A percentile compares a stretch with the other conserved stretches of the same genome.
phyloP scores from a whole-genome alignment of 805 yeast species.

The Ogataea siamensis region DNA sequence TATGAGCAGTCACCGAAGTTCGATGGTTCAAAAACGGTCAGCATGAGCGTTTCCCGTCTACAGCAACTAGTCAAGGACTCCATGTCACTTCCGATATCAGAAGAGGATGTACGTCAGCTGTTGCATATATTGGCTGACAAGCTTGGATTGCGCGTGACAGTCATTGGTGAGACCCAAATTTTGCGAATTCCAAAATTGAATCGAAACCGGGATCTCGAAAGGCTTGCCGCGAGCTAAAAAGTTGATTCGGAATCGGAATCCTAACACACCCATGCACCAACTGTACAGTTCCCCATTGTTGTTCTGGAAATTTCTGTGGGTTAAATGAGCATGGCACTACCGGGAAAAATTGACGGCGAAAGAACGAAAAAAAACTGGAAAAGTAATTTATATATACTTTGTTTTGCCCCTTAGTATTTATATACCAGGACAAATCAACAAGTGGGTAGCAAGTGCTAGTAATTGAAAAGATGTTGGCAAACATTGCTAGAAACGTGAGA shows the following conservation, averaged over 20 bases:
- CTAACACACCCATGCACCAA: constrained; percentile 7
- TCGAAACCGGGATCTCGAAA: constrained; percentile 19
- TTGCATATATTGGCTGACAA: constrained; percentile 12
- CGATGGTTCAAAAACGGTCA: constrained; percentile 6
- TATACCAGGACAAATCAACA: constrained; percentile 3
- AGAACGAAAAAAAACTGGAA: constrained; percentile 8
- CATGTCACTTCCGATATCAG: constrained; percentile 17
- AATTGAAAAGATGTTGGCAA: constrained; percentile 31
- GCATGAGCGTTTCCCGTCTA: constrained; percentile 18
- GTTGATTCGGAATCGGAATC: constrained; percentile 3
- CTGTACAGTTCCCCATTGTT: constrained; percentile 4
- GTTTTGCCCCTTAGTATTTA: constrained; percentile 5
- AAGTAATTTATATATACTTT: constrained; percentile 2
- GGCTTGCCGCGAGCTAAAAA: constrained; percentile 3
- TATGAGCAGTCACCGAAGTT: constrained; percentile 25
- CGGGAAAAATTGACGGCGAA: constrained; percentile 14
- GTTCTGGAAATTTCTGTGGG: constrained; percentile 21
- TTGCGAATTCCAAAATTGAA: constrained; percentile 21
- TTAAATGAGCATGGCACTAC: constrained; percentile 6
- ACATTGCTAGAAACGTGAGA: constrained; percentile 34
- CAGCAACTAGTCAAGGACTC: constrained; percentile 25
- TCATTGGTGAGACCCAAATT: constrained; percentile 22
- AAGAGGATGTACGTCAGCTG: constrained; percentile 17
- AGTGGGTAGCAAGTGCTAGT: constrained; percentile 11
- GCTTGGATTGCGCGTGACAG: constrained; percentile 16